Evolutionary conservation across 2,329 filamentous ascomycete species (phyloP).

Genomic region (Myriosclerotinia duriaeana): DNA sequence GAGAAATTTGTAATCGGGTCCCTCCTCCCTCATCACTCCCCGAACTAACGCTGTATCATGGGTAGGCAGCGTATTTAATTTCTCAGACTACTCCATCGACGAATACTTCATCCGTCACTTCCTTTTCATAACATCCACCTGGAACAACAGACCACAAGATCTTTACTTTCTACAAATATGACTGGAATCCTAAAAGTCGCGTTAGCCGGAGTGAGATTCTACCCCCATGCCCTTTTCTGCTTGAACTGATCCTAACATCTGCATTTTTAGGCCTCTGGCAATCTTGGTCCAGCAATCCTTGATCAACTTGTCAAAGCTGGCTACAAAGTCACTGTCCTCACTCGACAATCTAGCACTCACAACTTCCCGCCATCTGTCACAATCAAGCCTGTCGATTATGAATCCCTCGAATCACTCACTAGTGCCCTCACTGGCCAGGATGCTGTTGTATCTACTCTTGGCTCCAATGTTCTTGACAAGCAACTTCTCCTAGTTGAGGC

Average conservation of each 20-base stretch:
- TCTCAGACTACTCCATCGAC: background rate
- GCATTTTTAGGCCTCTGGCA: slow-evolving; percentile 30
- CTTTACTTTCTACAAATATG: slow-evolving; percentile 26
- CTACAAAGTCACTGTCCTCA: slow-evolving; percentile 45
- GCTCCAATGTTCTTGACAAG: slow-evolving; percentile 23
- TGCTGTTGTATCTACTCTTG: slow-evolving; percentile 32
- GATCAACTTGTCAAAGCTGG: slow-evolving; percentile 31
- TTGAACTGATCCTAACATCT: slow-evolving; percentile 2
- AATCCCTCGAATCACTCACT: slow-evolving; percentile 22
- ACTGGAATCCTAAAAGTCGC: slow-evolving; percentile 32
- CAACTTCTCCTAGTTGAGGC: slow-evolving; percentile 53
- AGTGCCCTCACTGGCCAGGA: slow-evolving; percentile 39
- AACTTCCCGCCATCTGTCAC: slow-evolving; percentile 32
- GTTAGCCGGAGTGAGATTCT: slow-evolving; percentile 30
- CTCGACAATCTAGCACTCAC: slow-evolving; percentile 36
- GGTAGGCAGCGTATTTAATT: background rate
- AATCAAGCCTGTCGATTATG: slow-evolving; percentile 27
- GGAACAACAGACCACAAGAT: background rate
- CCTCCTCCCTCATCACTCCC: background rate
- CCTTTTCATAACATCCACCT: slow-evolving; percentile 10
- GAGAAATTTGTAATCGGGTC: background rate
- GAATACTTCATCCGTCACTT: background rate
- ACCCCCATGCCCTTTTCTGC: background rate
- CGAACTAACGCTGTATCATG: background rate
- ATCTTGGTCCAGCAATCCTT: slow-evolving; percentile 33